These are phyloP conservation scores for Sarocladiaceae sp. DNA, from an alignment of 2,329 filamentous ascomycete genomes.

Conservation along the genomic window DNA sequence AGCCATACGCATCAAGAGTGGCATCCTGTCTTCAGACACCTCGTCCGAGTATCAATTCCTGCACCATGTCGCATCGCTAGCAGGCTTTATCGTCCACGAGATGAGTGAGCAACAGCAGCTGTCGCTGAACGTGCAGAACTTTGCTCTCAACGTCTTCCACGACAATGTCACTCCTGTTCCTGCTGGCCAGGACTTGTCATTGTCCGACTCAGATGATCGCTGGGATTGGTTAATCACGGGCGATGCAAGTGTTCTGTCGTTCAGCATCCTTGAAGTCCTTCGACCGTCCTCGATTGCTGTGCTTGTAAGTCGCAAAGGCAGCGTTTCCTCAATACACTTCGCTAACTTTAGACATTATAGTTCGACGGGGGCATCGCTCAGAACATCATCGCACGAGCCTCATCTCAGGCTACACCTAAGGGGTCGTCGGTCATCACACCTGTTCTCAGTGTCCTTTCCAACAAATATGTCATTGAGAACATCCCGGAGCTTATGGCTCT, in stretches of 20 bases:
- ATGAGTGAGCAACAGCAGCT: conserved; percentile 30
- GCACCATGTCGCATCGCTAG: conserved; percentile 27
- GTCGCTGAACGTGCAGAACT: conserved; percentile 23
- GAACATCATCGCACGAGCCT: conserved; percentile 21
- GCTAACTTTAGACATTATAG: conserved; percentile 20
- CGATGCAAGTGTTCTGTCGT: conserved; percentile 27
- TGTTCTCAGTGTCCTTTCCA: conserved; percentile 36
- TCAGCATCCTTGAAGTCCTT: conserved; percentile 32
- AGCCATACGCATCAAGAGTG: conserved; percentile 25
- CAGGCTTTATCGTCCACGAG: conserved; percentile 30
- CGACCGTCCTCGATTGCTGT: conserved; percentile 25
- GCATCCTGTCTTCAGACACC: conserved; percentile 21
- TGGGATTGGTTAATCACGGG: conserved; percentile 27
- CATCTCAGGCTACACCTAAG: conserved; percentile 11
- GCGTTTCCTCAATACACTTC: too few relatives aligned
- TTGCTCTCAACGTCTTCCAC: conserved; percentile 32
- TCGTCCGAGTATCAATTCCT: conserved; percentile 28
- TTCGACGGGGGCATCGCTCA: conserved; percentile 30
- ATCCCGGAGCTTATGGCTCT: conserved; percentile 18
- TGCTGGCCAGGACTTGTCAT: conserved; percentile 8
- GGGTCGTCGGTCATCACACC: conserved; percentile 23
- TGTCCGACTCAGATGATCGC: conserved; percentile 13
- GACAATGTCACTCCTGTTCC: conserved; percentile 19
- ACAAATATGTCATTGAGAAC: conserved; percentile 36
- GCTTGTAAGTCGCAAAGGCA: conserved; percentile 28